Evolutionary conservation across 345 rosid species (phyloP), one percentile per base, ranked within the genome.

Genomic region (Lagerstroemia speciosa): DNA sequence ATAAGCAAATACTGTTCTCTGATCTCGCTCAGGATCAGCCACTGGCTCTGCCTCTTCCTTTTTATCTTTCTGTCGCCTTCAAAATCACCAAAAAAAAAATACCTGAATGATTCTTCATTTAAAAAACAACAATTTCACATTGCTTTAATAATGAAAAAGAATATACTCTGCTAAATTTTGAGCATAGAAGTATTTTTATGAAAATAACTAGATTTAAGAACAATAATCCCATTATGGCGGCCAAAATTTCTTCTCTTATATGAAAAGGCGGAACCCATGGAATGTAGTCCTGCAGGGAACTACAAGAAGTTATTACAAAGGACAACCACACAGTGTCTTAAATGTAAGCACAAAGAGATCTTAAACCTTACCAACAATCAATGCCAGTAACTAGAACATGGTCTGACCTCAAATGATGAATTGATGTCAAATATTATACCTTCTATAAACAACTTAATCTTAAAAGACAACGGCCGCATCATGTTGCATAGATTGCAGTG

Each of bases 11-110:
- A 94, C 99, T 40, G 99, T 94, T 79, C 99, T 89, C 84, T 94
- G 99, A 78, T 94, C 99, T 53, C 98, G 84, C 74, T 94, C 99
- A 71, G 99, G 97, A 86, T 94, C 99, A 78, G 79, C 96, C 82
- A 89, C 98, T 65, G 96, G 90, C 77, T 91, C 97, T 34, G 75
- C 84, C 45, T 89, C 90, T 75, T 91, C 97, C 75, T 87, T 94
- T 73, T 86, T 91, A 55, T 93, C 92, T 76, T 82, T 93, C 52
- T 79, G 81, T 73, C 89, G 82, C 79, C 99, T 95, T 84, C 79
- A 79, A 73, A 62, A 68, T 26, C 40, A 70, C 36, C 40, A 71
- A 74, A 72, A 20, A 74, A 60, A 15, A 67, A 32, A 41, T 12
- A 61, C 52, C 72, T 33, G 20, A 43, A 50, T 67, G 17, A 17